Evolutionary conservation across 1,284 basidiomycete genomes (phyloP).

Genomic region (Uromyces viciae-fabae): DNA sequence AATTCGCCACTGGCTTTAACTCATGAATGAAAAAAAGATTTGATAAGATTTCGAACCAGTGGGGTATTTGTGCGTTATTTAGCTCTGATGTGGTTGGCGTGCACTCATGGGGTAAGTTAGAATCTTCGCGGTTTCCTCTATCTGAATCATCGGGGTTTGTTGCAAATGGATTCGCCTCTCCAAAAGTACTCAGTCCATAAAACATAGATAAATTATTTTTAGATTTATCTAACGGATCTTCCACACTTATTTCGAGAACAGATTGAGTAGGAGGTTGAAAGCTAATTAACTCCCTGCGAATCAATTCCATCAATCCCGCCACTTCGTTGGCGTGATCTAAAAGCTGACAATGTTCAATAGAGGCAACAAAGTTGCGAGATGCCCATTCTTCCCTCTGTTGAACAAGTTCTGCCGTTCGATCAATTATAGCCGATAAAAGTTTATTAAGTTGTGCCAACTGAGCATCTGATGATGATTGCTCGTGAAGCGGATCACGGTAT

Average conservation of each 20-base stretch:
- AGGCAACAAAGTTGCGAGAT: slow-evolving; percentile 17
- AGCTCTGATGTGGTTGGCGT: slow-evolving; percentile 13
- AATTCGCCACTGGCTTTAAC: slow-evolving; percentile 75
- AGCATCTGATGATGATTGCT: neutral
- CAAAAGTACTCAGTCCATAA: slow-evolving; percentile 29
- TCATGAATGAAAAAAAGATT: slow-evolving; percentile 77
- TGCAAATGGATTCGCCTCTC: slow-evolving; percentile 30
- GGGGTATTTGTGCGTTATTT: slow-evolving; percentile 60
- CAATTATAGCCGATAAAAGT: slow-evolving; percentile 20
- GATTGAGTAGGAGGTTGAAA: slow-evolving; percentile 23
- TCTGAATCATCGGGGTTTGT: slow-evolving; percentile 1
- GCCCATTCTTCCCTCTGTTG: neutral
- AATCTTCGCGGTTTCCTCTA: neutral
- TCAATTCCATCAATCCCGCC: slow-evolving; percentile 3
- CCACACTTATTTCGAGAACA: neutral
- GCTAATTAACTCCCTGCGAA: slow-evolving; percentile 12
- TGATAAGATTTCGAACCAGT: slow-evolving; percentile 78
- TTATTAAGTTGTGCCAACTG: slow-evolving; percentile 21
- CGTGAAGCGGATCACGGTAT: neutral
- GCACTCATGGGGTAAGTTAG: slow-evolving; percentile 5
- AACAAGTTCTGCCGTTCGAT: slow-evolving; percentile 1
- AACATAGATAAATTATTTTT: slow-evolving; percentile 1
- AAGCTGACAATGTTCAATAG: slow-evolving; percentile 27
- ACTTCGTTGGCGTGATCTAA: slow-evolving; percentile 34
- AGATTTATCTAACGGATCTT: slow-evolving; percentile 2